A percentile compares a stretch with the other conserved stretches of the same genome.
phyloP scores from a whole-genome alignment of 2,329 filamentous ascomycete species.

The Verruconis gallopava region DNA sequence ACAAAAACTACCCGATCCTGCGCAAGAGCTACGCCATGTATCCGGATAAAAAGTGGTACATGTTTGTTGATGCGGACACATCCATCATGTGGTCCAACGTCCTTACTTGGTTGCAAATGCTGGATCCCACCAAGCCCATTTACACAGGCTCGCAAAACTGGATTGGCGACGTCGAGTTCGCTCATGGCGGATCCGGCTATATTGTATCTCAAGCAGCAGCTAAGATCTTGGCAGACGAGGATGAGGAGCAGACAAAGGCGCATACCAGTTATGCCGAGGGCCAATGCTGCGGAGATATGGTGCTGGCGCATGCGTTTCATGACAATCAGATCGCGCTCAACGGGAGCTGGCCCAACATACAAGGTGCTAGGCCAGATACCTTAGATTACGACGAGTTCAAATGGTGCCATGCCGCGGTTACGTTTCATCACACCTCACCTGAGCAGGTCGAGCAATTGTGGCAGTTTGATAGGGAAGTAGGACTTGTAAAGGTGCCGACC shows the following conservation, averaged over 20 bases:
- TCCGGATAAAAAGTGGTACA: slow-evolving; percentile 42
- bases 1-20: slow-evolving; percentile 26
- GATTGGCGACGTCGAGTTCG: slow-evolving; percentile 38
- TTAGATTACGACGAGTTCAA: slow-evolving; percentile 26
- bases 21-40: slow-evolving; percentile 21
- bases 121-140: slow-evolving; percentile 34
- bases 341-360: slow-evolving; percentile 28
- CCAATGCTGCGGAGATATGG: slow-evolving; percentile 27
- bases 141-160: slow-evolving; percentile 44
- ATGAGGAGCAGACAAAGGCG: slow-evolving; percentile 19
- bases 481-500: slow-evolving; percentile 1
- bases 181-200: slow-evolving; percentile 41
- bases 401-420: slow-evolving; percentile 31
- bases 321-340: slow-evolving; percentile 24
- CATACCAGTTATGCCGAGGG: background rate
- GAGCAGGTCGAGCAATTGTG: slow-evolving; percentile 18
- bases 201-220: slow-evolving; percentile 38
- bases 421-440: slow-evolving; percentile 21
- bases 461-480: slow-evolving; percentile 15
- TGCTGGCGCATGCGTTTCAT: slow-evolving; percentile 21
- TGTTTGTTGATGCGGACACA: slow-evolving; percentile 48
- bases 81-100: slow-evolving; percentile 42
- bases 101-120: slow-evolving; percentile 39
- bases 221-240: slow-evolving; percentile 22
- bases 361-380: slow-evolving; percentile 29